These are phyloP conservation scores for Amaranthus tricolor DNA, from an alignment of 179 eudicot species.

Conservation along the genomic window DNA sequence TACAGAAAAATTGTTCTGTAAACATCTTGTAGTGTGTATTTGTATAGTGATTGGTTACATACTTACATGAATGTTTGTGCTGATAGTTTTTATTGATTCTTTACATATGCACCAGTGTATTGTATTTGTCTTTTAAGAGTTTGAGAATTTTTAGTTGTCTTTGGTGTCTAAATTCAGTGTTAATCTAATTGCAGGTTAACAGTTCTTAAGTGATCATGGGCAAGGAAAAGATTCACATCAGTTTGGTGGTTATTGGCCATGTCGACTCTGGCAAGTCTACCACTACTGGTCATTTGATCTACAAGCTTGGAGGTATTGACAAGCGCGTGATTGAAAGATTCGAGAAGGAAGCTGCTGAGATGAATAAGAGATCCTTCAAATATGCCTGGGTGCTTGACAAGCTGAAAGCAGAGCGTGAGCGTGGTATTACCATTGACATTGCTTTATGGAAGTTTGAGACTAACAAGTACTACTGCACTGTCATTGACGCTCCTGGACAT, in stretches of 20 bases:
- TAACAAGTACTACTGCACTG: constrained; percentile 36
- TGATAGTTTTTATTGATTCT: too few relatives aligned
- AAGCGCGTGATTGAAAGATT: constrained; percentile 51
- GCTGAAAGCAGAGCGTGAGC: constrained; percentile 38
- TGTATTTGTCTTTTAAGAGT: too few relatives aligned
- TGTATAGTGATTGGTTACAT: too few relatives aligned
- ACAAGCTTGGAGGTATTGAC: constrained; percentile 53
- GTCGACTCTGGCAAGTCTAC: constrained; percentile 54
- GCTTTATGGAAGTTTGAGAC: constrained; percentile 40
- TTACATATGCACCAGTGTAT: too few relatives aligned
- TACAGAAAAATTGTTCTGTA: too few relatives aligned
- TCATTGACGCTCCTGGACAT: constrained; percentile 38
- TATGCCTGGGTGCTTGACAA: constrained; percentile 40
- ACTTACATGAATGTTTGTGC: too few relatives aligned
- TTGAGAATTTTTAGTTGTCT: not conserved
- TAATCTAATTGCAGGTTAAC: not conserved
- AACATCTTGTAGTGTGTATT: too few relatives aligned
- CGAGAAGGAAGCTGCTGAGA: constrained; percentile 54
- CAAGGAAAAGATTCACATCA: constrained; percentile 50
- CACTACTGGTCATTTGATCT: constrained; percentile 49
- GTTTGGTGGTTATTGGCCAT: constrained; percentile 46
- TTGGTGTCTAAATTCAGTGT: not conserved
- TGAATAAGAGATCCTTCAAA: constrained; percentile 49
- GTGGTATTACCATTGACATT: constrained; percentile 37
- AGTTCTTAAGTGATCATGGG: constrained; percentile 29